phyloP scores from a whole-genome alignment of 495 filamentous ascomycete species.

The Tetracladium marchalianum region DNA sequence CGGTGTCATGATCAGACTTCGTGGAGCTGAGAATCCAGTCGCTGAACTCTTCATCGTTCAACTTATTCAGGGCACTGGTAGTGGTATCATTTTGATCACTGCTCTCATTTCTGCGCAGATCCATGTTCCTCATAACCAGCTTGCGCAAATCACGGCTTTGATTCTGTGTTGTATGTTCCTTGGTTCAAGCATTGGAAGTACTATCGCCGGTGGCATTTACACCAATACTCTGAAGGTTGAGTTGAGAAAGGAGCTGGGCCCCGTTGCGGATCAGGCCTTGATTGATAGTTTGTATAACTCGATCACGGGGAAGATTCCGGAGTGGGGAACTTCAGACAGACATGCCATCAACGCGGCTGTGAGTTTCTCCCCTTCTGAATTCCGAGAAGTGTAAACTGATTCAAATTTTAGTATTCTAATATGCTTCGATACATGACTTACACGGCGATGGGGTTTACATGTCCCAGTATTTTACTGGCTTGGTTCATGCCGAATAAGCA shows the following conservation, averaged over 20 bases:
- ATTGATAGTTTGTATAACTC: slow-evolving; percentile 32
- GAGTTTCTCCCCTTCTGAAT: slow-evolving; percentile 2
- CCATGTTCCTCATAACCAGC: slow-evolving; percentile 32
- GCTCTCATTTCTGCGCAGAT: slow-evolving; percentile 35
- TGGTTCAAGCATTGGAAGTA: slow-evolving; percentile 35
- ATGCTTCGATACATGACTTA: slow-evolving; percentile 38
- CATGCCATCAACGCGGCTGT: slow-evolving; percentile 33
- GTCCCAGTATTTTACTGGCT: slow-evolving; percentile 27
- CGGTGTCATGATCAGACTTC: slow-evolving; percentile 38
- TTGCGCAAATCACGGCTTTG: slow-evolving; percentile 37
- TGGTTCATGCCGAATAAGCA: slow-evolving; percentile 33
- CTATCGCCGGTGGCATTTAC: slow-evolving; percentile 39
- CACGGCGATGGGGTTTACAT: slow-evolving; percentile 30
- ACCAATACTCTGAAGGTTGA: slow-evolving; percentile 28
- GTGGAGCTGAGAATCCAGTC: slow-evolving; percentile 32
- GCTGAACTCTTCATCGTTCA: slow-evolving; percentile 37
- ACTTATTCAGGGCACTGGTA: slow-evolving; percentile 36
- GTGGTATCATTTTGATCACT: slow-evolving; percentile 35
- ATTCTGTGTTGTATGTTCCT: slow-evolving; percentile 33
- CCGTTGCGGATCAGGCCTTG: slow-evolving; percentile 10
- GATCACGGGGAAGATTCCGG: slow-evolving; percentile 29
- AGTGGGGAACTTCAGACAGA: slow-evolving; percentile 31
- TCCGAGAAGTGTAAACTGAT: not conserved
- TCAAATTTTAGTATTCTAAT: slow-evolving; percentile 28
- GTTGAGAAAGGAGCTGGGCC: slow-evolving; percentile 25